Conservation (phyloP, 2,329 filamentous ascomycete genomes). For the Ceratocystis colombiana region DNA sequence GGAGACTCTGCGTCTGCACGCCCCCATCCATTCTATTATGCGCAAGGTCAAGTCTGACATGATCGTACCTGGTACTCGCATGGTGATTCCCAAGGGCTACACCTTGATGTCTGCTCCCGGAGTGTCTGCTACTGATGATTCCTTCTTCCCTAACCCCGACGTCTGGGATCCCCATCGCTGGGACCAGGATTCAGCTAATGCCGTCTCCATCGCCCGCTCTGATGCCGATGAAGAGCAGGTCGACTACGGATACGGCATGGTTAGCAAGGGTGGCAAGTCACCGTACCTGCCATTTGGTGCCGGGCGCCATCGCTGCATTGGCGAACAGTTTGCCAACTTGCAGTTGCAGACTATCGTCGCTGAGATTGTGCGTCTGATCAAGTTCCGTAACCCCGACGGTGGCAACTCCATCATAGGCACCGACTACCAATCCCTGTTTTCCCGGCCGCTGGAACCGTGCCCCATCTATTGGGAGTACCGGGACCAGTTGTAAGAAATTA, state of each 20-base stretch:
- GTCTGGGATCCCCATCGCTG: constrained; percentile 88
- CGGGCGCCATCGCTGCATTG: constrained; percentile 86
- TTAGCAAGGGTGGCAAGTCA: constrained; percentile 80
- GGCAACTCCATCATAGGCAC: constrained; percentile 57
- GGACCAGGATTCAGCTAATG: constrained; percentile 55
- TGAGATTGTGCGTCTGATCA: constrained; percentile 66
- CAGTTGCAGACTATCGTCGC: constrained; percentile 81
- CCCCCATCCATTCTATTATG: constrained; percentile 91
- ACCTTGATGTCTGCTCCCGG: constrained; percentile 76
- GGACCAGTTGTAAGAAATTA: constrained; percentile 30
- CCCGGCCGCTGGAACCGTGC: constrained; percentile 59
- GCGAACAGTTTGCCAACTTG: constrained; percentile 90
- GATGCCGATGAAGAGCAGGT: constrained; percentile 62
- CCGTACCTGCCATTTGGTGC: constrained; percentile 93
- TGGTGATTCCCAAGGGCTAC: constrained; percentile 69
- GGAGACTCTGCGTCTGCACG: constrained; percentile 82
- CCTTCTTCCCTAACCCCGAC: constrained; percentile 72
- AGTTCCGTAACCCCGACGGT: constrained; percentile 66
- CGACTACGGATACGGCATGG: constrained; percentile 87
- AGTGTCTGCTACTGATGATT: constrained; percentile 59
- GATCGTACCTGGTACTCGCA: constrained; percentile 71
- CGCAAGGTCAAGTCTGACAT: constrained; percentile 84
- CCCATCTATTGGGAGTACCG: constrained; percentile 67
- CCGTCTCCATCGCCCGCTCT: constrained; percentile 38
- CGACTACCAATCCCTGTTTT: constrained; percentile 62